Evolutionary conservation across 139 green algal genomes (phyloP).

Genomic region (Chlorella sp.): DNA sequence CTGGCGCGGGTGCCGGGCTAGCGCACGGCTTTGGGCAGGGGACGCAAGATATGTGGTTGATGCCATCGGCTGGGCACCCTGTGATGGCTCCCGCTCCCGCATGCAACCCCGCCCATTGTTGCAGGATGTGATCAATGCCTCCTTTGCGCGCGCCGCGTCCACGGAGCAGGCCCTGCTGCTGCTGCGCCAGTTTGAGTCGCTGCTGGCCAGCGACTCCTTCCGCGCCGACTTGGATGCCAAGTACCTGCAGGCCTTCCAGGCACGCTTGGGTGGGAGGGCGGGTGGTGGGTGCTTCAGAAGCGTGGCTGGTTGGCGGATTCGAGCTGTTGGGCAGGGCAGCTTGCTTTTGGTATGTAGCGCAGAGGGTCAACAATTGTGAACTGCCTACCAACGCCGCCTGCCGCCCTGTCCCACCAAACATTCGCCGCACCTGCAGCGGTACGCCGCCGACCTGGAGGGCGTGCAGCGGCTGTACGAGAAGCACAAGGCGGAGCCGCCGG

Average conservation of each 20-base stretch:
- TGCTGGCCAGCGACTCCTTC: slow-evolving; percentile 87
- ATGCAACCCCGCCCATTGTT: neutral
- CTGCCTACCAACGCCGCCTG: neutral
- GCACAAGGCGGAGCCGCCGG: slow-evolving; percentile 84
- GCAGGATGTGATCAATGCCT: slow-evolving; percentile 88
- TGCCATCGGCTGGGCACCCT: too few species aligned
- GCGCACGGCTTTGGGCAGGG: too few species aligned
- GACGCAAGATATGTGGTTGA: too few species aligned
- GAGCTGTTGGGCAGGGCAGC: too few species aligned
- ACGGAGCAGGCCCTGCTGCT: slow-evolving; percentile 90
- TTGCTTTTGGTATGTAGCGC: too few species aligned
- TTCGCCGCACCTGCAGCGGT: neutral
- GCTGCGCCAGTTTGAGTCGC: slow-evolving; percentile 87
- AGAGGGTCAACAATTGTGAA: too few species aligned
- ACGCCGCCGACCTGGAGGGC: slow-evolving; percentile 77
- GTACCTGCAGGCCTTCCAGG: slow-evolving; percentile 90
- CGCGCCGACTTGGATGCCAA: slow-evolving; percentile 72
- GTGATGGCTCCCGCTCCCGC: too few species aligned
- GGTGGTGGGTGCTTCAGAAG: too few species aligned
- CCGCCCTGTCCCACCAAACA: too few species aligned
- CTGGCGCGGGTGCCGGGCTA: neutral
- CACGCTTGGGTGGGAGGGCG: slow-evolving; percentile 58
- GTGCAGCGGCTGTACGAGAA: slow-evolving; percentile 94
- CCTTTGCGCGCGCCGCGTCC: slow-evolving; percentile 86
- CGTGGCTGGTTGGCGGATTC: neutral